These are phyloP conservation scores for Clitocybe nebularis DNA, from an alignment of 1,284 basidiomycete species.

Conservation along the genomic window DNA sequence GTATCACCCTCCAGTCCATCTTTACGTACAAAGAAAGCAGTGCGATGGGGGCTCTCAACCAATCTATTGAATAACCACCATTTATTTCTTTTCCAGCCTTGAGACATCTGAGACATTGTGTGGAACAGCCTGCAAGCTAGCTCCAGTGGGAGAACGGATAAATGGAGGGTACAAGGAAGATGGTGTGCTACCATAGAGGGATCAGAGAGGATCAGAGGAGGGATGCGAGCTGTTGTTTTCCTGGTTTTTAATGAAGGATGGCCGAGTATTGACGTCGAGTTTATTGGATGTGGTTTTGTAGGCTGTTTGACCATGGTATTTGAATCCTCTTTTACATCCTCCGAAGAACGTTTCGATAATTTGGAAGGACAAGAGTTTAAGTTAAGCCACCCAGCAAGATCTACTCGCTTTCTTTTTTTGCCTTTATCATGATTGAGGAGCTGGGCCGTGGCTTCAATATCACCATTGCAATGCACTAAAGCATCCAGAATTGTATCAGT, in stretches of 20 bases:
- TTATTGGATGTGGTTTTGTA: constrained; percentile 29
- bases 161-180: constrained; percentile 74
- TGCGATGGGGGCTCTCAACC: constrained; percentile 82
- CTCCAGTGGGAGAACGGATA: constrained; percentile 63
- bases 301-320: constrained; percentile 11
- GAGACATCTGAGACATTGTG: constrained; percentile 59
- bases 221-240: constrained; percentile 35
- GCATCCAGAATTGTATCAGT: constrained; percentile 53
- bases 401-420: constrained; percentile 35
- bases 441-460: constrained; percentile 55
- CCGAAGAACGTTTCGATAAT: constrained; percentile 2
- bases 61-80: constrained; percentile 83
- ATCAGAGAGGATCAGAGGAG: constrained; percentile 53
- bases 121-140: constrained; percentile 71
- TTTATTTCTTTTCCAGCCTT: constrained; percentile 67
- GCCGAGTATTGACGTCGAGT: constrained; percentile 54
- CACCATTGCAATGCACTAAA: constrained; percentile 55
- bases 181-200: constrained; percentile 63
- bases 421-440: constrained; percentile 28
- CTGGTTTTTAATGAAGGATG: constrained; percentile 43
- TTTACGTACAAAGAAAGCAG: constrained; percentile 67
- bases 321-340: background rate
- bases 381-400: constrained; percentile 53
- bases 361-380: background rate
- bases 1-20: constrained; percentile 37